phyloP scores from a whole-genome alignment of 345 rosid species.

The thale cress (Arabidopsis thaliana) region TAIR10.1 NC_003071.7:13175001-13175500 shows the following conservation, averaged over 20 bases:
- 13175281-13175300: constrained; percentile 99
- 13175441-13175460: constrained; percentile 97
- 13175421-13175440: constrained; percentile 98
- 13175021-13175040: constrained; percentile 94
- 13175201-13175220: constrained; percentile 89
- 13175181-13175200: constrained; percentile 86
- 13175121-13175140: constrained; percentile 96
- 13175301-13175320: constrained; percentile 89
- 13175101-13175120: constrained; percentile 92
- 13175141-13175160: constrained; percentile 94
- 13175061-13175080: constrained; percentile 98
- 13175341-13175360: constrained; percentile 98
- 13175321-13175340: constrained; percentile 97
- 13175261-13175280: constrained; percentile 90
- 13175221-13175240: constrained; percentile 87
- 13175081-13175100: constrained; percentile 93
- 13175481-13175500: constrained; percentile 99
- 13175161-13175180: constrained; percentile 98
- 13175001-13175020: constrained; percentile 89
- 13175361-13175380: constrained; percentile 99
- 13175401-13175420: constrained; percentile 98
- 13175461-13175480: constrained; percentile 96
- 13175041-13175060: constrained; percentile 95
- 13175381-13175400: constrained; percentile 99
- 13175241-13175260: constrained; percentile 98